Percentiles rank a stretch among this genome's conserved stretches.
These are phyloP conservation scores for Aspergillus calidoustus DNA, from an alignment of 2,329 filamentous ascomycete species.

Conservation along the genomic window DNA sequence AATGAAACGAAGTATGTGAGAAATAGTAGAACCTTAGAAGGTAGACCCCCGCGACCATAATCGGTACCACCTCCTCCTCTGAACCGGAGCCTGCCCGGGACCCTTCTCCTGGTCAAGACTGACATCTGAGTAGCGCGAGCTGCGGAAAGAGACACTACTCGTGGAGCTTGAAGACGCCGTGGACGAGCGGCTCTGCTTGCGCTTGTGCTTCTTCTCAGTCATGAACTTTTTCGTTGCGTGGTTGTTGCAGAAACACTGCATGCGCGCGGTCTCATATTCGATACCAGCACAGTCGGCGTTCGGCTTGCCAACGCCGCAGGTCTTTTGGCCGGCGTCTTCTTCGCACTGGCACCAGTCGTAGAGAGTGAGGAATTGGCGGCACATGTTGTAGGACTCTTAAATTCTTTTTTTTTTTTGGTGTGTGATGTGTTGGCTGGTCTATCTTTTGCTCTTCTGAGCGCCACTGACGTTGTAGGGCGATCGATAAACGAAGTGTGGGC, in stretches of 20 bases:
- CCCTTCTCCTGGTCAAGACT: conserved; percentile 30
- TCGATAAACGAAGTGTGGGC: conserved; percentile 3
- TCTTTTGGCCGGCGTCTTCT: conserved; percentile 38
- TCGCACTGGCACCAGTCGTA: conserved; percentile 47
- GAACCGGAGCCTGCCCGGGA: conserved; percentile 19
- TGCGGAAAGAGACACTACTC: conserved; percentile 1
- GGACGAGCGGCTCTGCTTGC: conserved; percentile 19
- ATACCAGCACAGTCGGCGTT: conserved; percentile 36
- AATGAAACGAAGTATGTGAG: neutral
- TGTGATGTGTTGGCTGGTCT: conserved; percentile 3
- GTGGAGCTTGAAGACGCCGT: neutral
- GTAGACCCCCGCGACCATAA: conserved; percentile 29
- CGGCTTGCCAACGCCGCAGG: conserved; percentile 34
- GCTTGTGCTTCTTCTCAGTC: conserved; percentile 37
- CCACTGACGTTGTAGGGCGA: conserved; percentile 9
- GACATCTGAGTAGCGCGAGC: conserved; percentile 5
- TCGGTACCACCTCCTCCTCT: conserved; percentile 37
- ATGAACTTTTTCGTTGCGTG: conserved; percentile 41
- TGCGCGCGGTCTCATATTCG: conserved; percentile 41
- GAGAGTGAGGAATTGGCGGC: conserved; percentile 42
- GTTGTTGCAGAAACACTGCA: conserved; percentile 45
- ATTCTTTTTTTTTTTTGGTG: neutral
- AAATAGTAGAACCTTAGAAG: conserved; percentile 14
- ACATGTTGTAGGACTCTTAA: conserved; percentile 32
- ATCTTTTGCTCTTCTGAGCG: conserved; percentile 12